Evolutionary conservation across 2,329 filamentous ascomycete species (phyloP).

Genomic region (Ophiobolus disseminans): DNA sequence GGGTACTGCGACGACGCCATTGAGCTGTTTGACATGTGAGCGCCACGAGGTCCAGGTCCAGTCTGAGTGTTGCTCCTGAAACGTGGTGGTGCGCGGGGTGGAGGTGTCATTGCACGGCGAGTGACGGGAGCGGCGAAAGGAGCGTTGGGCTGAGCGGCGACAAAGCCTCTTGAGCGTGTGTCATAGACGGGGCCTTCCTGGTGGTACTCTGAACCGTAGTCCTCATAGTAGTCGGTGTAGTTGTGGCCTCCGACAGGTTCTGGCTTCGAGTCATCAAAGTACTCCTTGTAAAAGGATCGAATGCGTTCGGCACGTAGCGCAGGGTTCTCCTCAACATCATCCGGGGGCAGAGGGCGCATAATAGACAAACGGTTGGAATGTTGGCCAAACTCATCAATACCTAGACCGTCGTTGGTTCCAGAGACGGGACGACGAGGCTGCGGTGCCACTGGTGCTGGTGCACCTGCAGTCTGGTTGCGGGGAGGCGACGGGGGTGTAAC

Average conservation of each 20-base stretch:
- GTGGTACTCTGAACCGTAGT: conserved; percentile 75
- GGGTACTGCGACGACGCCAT: conserved; percentile 55
- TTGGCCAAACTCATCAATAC: conserved; percentile 37
- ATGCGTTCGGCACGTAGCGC: conserved; percentile 96
- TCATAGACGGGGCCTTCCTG: conserved; percentile 65
- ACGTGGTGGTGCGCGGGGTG: conserved; percentile 71
- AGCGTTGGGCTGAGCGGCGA: conserved; percentile 55
- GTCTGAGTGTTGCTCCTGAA: conserved; percentile 49
- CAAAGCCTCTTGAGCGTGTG: conserved; percentile 69
- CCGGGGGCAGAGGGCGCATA: conserved; percentile 84
- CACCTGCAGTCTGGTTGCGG: conserved; percentile 21
- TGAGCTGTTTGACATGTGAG: conserved; percentile 58
- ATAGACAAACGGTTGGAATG: conserved; percentile 62
- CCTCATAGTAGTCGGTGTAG: conserved; percentile 71
- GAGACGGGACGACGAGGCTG: conserved; percentile 36
- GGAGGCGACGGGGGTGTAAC: conserved; percentile 54
- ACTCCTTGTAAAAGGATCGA: conserved; percentile 98
- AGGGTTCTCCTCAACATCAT: conserved; percentile 86
- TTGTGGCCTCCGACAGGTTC: conserved; percentile 43
- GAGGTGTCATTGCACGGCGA: conserved; percentile 94
- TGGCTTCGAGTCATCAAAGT: conserved; percentile 84
- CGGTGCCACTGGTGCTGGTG: conserved; percentile 32
- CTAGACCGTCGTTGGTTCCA: conserved; percentile 30
- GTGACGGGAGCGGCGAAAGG: conserved; percentile 84
- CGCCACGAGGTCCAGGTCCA: conserved; percentile 36